These are phyloP conservation scores for Penicillium sp. DNA, from an alignment of 2,329 filamentous ascomycete genomes.

Conservation along the genomic window DNA sequence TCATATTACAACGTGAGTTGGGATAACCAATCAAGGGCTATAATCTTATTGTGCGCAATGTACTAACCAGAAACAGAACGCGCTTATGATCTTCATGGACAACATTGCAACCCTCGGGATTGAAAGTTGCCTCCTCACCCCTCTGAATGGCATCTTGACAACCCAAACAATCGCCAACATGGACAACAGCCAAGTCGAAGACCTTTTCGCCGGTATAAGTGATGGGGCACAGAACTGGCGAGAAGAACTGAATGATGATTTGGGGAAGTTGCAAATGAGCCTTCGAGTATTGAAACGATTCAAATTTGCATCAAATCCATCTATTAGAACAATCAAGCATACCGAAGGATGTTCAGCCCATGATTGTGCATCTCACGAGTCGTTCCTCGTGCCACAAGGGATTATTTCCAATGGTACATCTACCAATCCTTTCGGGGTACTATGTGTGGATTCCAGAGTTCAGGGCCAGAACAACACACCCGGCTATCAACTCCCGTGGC, in stretches of 20 bases:
- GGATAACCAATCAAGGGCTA: neutral
- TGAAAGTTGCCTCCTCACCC: conserved; percentile 1
- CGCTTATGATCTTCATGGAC: neutral
- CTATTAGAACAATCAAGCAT: too few species aligned
- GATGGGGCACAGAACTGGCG: neutral
- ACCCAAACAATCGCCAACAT: neutral
- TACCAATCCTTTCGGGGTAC: too few species aligned
- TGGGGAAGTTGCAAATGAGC: neutral
- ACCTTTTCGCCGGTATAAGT: neutral
- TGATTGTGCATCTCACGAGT: too few species aligned
- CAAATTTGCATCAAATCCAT: neutral
- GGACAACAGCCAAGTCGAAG: neutral
- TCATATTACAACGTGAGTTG: conserved; percentile 25
- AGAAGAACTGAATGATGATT: neutral
- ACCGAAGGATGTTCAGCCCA: too few species aligned
- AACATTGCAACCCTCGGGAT: neutral
- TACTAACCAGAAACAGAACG: neutral
- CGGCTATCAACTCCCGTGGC: too few species aligned
- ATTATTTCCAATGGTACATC: too few species aligned
- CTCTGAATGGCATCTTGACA: neutral
- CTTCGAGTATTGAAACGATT: conserved; percentile 7
- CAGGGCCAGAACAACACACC: too few species aligned
- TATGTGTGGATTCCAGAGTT: too few species aligned
- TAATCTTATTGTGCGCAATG: neutral
- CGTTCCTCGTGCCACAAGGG: too few species aligned